Percentiles rank a stretch among this genome's conserved stretches.
Evolutionary conservation across 2,329 filamentous ascomycete genomes (phyloP).

Genomic region (Neofusicoccum laricinum): DNA sequence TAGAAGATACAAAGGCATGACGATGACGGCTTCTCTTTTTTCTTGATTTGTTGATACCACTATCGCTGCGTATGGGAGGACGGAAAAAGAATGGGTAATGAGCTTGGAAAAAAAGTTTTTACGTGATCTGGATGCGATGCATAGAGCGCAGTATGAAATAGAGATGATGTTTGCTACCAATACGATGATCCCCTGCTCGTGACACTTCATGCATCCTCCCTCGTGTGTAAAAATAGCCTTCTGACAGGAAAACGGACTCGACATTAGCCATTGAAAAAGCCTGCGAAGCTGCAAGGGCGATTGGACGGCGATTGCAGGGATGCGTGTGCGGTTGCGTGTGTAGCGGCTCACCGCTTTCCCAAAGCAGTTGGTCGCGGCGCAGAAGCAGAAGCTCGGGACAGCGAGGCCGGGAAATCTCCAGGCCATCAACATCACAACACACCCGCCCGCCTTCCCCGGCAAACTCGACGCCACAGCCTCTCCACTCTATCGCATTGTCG

Average conservation of each 20-base stretch:
- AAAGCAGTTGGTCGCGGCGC: background rate
- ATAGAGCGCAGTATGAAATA: background rate
- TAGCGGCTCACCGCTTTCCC: background rate
- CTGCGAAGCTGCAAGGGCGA: too few species aligned
- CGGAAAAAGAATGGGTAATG: constrained; percentile 11
- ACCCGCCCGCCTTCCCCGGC: background rate
- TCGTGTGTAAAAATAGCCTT: too few species aligned
- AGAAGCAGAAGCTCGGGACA: constrained; percentile 1
- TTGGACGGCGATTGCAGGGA: background rate
- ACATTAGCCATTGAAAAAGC: too few species aligned
- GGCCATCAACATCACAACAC: constrained; percentile 4
- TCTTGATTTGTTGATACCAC: constrained; percentile 18
- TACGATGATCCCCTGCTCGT: too few species aligned
- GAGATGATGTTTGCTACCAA: background rate
- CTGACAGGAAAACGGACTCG: background rate
- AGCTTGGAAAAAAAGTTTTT: background rate
- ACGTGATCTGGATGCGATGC: background rate
- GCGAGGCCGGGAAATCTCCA: background rate
- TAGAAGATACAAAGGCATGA: background rate
- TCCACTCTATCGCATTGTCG: background rate
- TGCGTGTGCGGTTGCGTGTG: background rate
- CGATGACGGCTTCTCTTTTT: constrained; percentile 9
- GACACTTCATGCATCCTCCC: too few species aligned
- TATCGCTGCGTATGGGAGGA: constrained; percentile 5
- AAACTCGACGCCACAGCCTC: background rate